A percentile compares a stretch with the other conserved stretches of the same genome.
phyloP scores from a whole-genome alignment of 2,329 filamentous ascomycete genomes.

The Cercospora sp. region DNA sequence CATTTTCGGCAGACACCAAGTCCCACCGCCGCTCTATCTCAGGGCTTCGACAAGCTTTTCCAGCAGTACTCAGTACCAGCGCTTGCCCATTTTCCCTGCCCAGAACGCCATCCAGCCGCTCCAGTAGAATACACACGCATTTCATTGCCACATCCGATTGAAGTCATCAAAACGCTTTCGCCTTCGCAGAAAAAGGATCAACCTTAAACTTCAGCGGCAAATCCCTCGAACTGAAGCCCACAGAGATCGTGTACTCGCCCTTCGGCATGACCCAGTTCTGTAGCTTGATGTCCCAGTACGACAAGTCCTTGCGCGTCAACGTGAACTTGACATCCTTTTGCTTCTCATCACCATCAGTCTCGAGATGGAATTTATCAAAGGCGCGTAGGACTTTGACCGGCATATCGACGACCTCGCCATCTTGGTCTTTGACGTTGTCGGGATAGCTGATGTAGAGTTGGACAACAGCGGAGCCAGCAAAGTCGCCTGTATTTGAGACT shows the following conservation, averaged over 20 bases:
- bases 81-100: neutral
- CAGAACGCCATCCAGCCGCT: neutral
- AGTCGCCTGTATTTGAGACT: conserved; percentile 63
- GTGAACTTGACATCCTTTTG: conserved; percentile 38
- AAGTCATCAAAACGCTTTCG: neutral
- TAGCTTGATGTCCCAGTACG: conserved; percentile 39
- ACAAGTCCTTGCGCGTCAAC: conserved; percentile 39
- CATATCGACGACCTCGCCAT: conserved; percentile 41
- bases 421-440: conserved; percentile 27
- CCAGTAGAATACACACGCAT: neutral
- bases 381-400: conserved; percentile 49
- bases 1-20: neutral
- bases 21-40: neutral
- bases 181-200: conserved; percentile 16
- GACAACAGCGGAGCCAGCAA: conserved; percentile 55
- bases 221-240: conserved; percentile 36
- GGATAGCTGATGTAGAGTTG: conserved; percentile 58
- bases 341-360: conserved; percentile 20
- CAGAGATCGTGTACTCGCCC: conserved; percentile 34
- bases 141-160: neutral
- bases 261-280: conserved; percentile 42
- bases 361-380: conserved; percentile 47
- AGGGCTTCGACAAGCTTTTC: neutral
- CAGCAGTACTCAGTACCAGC: neutral
- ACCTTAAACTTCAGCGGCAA: conserved; percentile 13